Percentiles rank a stretch among this genome's conserved stretches.
Conservation (phyloP, 768 basidiomycete genomes). For the Favolaschia claudopus region DNA sequence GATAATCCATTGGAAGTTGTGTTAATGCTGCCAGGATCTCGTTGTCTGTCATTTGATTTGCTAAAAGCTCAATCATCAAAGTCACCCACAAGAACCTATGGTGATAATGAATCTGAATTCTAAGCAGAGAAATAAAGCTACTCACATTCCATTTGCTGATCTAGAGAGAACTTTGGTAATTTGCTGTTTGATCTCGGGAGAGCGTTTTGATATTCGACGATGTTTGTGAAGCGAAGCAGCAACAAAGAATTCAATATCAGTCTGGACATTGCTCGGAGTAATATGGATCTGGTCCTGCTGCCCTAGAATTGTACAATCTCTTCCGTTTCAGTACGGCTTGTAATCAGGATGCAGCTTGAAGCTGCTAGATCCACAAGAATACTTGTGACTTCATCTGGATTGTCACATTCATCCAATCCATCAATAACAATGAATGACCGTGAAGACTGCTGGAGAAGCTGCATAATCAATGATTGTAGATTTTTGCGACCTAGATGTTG, state of each 20-base stretch:
- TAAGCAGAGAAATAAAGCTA: neutral
- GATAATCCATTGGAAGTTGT: constrained; percentile 17
- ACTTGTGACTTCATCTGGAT: constrained; percentile 8
- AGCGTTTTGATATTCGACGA: constrained; percentile 4
- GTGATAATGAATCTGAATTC: neutral
- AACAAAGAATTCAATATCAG: constrained; percentile 15
- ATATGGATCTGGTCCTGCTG: constrained; percentile 8
- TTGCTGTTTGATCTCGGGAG: constrained; percentile 7
- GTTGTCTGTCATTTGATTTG: constrained; percentile 15
- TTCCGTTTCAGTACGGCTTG: constrained; percentile 14
- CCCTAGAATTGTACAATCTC: constrained; percentile 1
- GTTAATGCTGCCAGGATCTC: constrained; percentile 5
- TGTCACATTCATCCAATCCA: constrained; percentile 19
- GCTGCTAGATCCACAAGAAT: neutral
- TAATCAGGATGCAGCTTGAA: constrained; percentile 8
- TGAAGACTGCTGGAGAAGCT: constrained; percentile 7
- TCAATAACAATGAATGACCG: constrained; percentile 18
- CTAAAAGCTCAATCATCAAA: constrained; percentile 16
- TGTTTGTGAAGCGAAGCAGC: constrained; percentile 1
- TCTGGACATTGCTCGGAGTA: neutral
- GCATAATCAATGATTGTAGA: constrained; percentile 10
- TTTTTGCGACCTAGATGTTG: constrained; percentile 13
- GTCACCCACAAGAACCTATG: constrained; percentile 22
- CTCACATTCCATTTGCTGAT: constrained; percentile 22
- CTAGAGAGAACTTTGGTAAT: constrained; percentile 7